A percentile compares a stretch with the other conserved stretches of the same genome.
Evolutionary conservation across 129 eudicot genomes (phyloP).

Genomic region (Chrysanthemum makinoi): DNA sequence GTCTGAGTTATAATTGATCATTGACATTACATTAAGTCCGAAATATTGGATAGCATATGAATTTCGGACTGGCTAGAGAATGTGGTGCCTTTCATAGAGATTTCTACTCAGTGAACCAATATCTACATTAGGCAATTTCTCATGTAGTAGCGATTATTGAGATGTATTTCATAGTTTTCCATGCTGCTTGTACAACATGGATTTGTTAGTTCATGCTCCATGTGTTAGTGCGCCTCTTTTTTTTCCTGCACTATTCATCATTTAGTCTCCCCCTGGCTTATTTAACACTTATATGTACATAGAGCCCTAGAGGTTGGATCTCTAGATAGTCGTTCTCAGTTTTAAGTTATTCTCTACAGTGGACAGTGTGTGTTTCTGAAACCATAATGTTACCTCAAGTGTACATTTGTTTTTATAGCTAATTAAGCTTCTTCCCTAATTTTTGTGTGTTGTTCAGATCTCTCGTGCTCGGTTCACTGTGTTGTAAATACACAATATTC

Average conservation of each 20-base stretch:
- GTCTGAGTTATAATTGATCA: neutral
- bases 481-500: constrained; percentile 1
- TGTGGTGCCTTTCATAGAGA: neutral
- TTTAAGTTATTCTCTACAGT: no score
- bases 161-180: neutral
- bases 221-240: neutral
- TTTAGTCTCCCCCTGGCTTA: neutral
- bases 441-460: neutral
- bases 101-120: neutral
- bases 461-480: constrained; percentile 7
- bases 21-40: neutral
- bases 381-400: constrained; percentile 1
- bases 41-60: constrained; percentile 3
- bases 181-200: neutral
- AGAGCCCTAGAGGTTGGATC: constrained; percentile 8
- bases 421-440: neutral
- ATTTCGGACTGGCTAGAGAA: neutral
- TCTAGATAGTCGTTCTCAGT: constrained; percentile 10
- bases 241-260: neutral
- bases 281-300: constrained; percentile 11
- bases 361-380: constrained; percentile 1
- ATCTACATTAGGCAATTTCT: neutral
- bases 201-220: neutral
- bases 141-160: neutral
- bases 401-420: neutral